Evolutionary conservation across 768 basidiomycete genomes (phyloP).

Genomic region (Trametes cingulata): DNA sequence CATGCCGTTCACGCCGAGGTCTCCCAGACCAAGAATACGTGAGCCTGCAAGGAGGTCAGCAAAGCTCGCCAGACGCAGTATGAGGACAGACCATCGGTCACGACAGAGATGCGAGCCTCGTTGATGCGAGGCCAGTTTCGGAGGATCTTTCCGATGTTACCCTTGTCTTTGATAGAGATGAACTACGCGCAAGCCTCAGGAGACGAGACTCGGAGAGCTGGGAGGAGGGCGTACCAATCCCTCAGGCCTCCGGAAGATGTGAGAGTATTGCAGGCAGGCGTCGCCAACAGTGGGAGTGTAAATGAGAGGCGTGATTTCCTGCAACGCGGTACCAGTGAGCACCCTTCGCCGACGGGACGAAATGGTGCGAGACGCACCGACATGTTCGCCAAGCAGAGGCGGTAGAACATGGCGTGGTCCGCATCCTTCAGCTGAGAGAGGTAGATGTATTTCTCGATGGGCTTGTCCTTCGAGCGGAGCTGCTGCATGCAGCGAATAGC

Average conservation of each 20-base stretch:
- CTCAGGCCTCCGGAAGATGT: conserved; percentile 74
- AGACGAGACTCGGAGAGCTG: neutral
- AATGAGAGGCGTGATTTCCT: conserved; percentile 74
- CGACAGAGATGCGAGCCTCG: conserved; percentile 86
- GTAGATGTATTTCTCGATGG: conserved; percentile 85
- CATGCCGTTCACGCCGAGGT: conserved; percentile 83
- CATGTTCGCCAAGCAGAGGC: conserved; percentile 71
- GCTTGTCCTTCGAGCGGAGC: conserved; percentile 70
- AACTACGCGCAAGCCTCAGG: conserved; percentile 43
- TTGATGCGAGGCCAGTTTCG: conserved; percentile 70
- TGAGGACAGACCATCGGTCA: conserved; percentile 69
- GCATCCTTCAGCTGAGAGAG: conserved; percentile 72
- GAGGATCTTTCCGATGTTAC: conserved; percentile 70
- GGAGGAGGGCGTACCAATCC: conserved; percentile 52
- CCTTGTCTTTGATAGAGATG: conserved; percentile 82
- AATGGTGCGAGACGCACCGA: conserved; percentile 41
- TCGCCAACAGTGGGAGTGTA: conserved; percentile 94
- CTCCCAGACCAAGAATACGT: conserved; percentile 87
- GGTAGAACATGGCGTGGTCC: conserved; percentile 78
- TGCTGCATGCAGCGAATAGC: conserved; percentile 63
- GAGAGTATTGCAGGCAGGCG: conserved; percentile 82
- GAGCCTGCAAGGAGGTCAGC: conserved; percentile 50
- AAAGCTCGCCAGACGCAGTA: neutral
- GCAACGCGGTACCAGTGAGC: neutral
- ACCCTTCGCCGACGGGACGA: neutral